These are phyloP conservation scores for Ceratocystis colombiana DNA, from an alignment of 2,329 filamentous ascomycete species.

Conservation along the genomic window DNA sequence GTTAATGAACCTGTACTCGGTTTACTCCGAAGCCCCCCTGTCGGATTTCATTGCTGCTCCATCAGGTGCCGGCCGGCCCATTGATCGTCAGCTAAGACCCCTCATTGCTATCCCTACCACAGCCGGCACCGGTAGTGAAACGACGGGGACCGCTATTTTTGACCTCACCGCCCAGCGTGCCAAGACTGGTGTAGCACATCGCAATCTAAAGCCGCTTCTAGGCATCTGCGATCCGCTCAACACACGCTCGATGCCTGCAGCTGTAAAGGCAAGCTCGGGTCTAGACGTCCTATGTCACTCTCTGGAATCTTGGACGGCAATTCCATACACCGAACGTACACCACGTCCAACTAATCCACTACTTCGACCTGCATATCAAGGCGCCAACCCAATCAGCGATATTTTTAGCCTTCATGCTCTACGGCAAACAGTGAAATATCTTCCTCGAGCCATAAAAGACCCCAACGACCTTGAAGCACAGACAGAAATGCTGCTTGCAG, in stretches of 20 bases:
- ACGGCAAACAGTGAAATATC: slow-evolving; percentile 75
- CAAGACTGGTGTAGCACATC: slow-evolving; percentile 92
- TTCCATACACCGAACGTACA: slow-evolving; percentile 77
- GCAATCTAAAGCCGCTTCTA: slow-evolving; percentile 88
- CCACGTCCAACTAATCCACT: slow-evolving; percentile 85
- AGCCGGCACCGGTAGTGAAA: slow-evolving; percentile 83
- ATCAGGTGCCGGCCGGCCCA: slow-evolving; percentile 68
- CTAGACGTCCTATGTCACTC: slow-evolving; percentile 92
- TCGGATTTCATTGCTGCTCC: slow-evolving; percentile 97
- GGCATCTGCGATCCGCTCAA: slow-evolving; percentile 82
- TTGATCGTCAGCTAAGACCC: slow-evolving; percentile 55
- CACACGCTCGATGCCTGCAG: slow-evolving; percentile 88
- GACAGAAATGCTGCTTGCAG: slow-evolving; percentile 87
- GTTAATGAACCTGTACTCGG: slow-evolving; percentile 92
- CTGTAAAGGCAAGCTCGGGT: slow-evolving; percentile 83
- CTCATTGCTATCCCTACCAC: slow-evolving; percentile 69
- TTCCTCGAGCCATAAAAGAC: slow-evolving; percentile 75
- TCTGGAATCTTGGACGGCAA: slow-evolving; percentile 94
- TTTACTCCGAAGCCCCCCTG: slow-evolving; percentile 85
- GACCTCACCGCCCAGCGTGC: slow-evolving; percentile 81
- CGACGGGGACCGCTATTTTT: slow-evolving; percentile 95
- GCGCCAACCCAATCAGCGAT: slow-evolving; percentile 93
- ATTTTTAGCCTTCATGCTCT: slow-evolving; percentile 89
- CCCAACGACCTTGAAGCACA: slow-evolving; percentile 90
- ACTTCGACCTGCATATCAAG: slow-evolving; percentile 85